Percentiles rank a stretch among this genome's conserved stretches.
Evolutionary conservation across 306 rosid genomes (phyloP).

Genomic region (Erythrophleum fordii): DNA sequence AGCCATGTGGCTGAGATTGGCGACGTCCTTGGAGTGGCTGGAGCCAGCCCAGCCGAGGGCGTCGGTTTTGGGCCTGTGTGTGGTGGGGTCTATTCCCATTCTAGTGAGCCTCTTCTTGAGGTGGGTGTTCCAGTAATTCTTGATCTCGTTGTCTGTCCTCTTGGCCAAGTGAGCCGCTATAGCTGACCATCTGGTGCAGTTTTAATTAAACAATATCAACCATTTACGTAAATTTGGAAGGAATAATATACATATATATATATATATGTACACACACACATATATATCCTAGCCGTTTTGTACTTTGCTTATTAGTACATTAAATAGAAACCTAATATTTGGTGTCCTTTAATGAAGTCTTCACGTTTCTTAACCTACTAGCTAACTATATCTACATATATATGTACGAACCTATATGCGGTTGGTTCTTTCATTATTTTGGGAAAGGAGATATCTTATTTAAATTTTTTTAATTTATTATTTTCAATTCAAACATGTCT

Average conservation of each 20-base stretch:
- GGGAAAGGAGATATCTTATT: no score
- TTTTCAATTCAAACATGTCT: no score
- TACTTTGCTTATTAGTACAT: background rate
- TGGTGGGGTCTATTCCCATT: conserved; percentile 50
- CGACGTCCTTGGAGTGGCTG: conserved; percentile 15
- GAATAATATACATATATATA: background rate
- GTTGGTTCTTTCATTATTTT: no score
- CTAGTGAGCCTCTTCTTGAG: conserved; percentile 44
- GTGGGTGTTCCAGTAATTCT: conserved; percentile 53
- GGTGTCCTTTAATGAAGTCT: background rate
- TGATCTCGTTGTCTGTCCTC: conserved; percentile 54
- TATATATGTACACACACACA: no score
- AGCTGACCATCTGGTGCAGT: conserved; percentile 46
- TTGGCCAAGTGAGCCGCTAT: conserved; percentile 48
- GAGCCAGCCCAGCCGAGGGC: background rate
- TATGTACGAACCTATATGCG: no score
- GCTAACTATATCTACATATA: no score
- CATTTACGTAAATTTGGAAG: background rate
- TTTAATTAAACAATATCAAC: background rate
- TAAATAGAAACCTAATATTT: background rate
- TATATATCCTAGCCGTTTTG: no score
- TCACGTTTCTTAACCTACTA: background rate
- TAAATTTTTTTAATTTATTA: no score
- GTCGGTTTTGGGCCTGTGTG: conserved; percentile 45
- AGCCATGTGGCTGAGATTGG: conserved; percentile 46